Evolutionary conservation across 164 flowering plant species (phyloP).

Genomic region (Vitis cinerea): DNA sequence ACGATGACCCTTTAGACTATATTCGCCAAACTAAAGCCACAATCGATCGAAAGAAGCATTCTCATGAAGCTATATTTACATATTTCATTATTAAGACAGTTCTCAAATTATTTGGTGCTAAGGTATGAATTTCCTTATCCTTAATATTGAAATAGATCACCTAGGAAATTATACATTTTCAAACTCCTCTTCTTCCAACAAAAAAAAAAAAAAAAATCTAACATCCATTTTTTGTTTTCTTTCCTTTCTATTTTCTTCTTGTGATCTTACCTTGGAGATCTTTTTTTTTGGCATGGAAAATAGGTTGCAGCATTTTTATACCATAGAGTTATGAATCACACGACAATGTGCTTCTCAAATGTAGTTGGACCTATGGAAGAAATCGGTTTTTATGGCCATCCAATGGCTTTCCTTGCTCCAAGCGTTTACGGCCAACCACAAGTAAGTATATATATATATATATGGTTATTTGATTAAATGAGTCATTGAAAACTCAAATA

Average conservation of each 20-base stretch:
- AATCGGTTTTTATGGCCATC: conserved; percentile 55
- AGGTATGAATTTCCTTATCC: conserved; percentile 20
- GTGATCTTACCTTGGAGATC: too few relatives aligned
- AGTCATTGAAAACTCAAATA: too few relatives aligned
- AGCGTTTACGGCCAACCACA: conserved; percentile 54
- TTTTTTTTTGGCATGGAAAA: not conserved
- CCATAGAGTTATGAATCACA: conserved; percentile 25
- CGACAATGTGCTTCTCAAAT: conserved; percentile 61
- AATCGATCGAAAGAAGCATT: conserved; percentile 23
- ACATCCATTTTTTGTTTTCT: too few relatives aligned
- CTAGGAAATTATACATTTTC: too few relatives aligned
- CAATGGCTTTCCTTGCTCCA: conserved; percentile 59
- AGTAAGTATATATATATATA: conserved; percentile 17
- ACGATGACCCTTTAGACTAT: conserved; percentile 33
- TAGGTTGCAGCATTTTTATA: conserved; percentile 34
- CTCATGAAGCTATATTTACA: conserved; percentile 26
- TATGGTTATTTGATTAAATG: too few relatives aligned
- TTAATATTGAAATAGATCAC: too few relatives aligned
- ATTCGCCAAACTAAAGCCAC: not conserved
- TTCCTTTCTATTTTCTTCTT: too few relatives aligned
- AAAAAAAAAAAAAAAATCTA: not conserved
- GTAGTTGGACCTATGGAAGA: conserved; percentile 66
- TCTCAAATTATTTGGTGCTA: conserved; percentile 23
- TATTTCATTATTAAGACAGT: not conserved
- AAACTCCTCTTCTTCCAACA: too few relatives aligned